Evolutionary conservation across 495 filamentous ascomycete species (phyloP), one percentile per base, ranked within the genome.

Genomic region (Aspergillus panamensis): DNA sequence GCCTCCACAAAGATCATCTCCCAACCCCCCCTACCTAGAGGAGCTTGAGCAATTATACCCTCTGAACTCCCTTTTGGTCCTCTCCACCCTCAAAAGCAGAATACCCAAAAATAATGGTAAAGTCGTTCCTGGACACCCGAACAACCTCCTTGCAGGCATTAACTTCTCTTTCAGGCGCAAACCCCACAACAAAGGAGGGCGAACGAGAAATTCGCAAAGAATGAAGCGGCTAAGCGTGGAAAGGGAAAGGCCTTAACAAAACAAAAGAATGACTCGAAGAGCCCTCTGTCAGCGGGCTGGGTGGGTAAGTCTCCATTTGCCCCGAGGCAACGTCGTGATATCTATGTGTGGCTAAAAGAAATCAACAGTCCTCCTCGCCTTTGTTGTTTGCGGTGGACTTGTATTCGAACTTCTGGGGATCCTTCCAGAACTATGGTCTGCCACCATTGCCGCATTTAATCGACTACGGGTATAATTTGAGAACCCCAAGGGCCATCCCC

Each of bases 151-250:
- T 30, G 13, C 14, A 17, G 29, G 16, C 3, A 30, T 62, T 61
- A 8, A 57, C 48, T 10, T 31, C n/a, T 37, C 7, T 12, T 21
- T 25, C 63, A 98, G 92, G 88, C 88, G 29, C 94, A 98, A 87
- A 98, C 94, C 59, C 92, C 91, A 30, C 84, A 92, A 71, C 95
- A 97, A 78, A 88, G 92, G 62, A 84, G 84, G 66, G 88, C 89
- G 37, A 97, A 97, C 76, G 85, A 86, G 57, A 87, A 86, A 62
- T 98, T 88, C 73, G 87, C 84, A 39, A 88, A 89, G 68, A 80
- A 84, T 37, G 85, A 97, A 71, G 86, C 87, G 58, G 80, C 81
- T 20, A 92, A 90, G 69, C 84, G 87, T 61, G 94, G 94, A 61
- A 97, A 94, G 77, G 85, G 87, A 19, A 83, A 87, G 59, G 77